Base-by-base conservation (phyloP, 106 monocot species). In the Apostasia shenzhenica region DNA sequence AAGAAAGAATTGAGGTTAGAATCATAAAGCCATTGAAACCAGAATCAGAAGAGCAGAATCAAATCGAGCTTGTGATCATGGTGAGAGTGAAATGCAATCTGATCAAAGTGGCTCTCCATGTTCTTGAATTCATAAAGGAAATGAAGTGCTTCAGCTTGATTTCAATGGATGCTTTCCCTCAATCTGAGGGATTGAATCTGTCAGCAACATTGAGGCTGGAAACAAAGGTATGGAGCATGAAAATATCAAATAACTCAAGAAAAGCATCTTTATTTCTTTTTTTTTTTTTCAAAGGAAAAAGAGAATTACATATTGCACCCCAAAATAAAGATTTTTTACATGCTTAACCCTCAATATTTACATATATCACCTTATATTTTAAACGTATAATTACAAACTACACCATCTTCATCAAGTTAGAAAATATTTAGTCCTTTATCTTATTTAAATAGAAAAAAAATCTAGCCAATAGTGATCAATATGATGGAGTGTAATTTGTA, bases 81-180 rank as follows among this genome's bases (percentile, higher is more conserved):
- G 81, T 83, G 14, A 73, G 72, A 57, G 78, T 45, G 12, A 84
- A 89, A 48, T 86, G 86, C 9, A 75, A 85, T 54, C 63, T 88
- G 60, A 61, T 79, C 1, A 82, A 81, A 5, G 54, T 92, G 58
- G 54, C 77, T n/a, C 78, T 92, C 8, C 69, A 54, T 57, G 71
- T 92, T 9, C 86, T 92, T 13, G 77, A 81, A 59, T 83, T 78
- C 70, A 57, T 97, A 67, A 82, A 83, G 45, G 44, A 63, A 59
- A 83, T 77, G 80, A 61, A 70, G 6, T 46, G 1, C 4, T 14
- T 82, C 50, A 71, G 41, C 61, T 63, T 97, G 68, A 54, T 71
- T 10, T 84, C 94, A 0, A 53, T 88, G 48, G 81, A 87, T 69
- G 81, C 81, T 0, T 59, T 60, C 66, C 83, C 78, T 10, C 41